Evolutionary conservation across 495 filamentous ascomycete species (phyloP), one percentile per base, ranked within the genome.

Genomic region (Platismatia glauca): DNA sequence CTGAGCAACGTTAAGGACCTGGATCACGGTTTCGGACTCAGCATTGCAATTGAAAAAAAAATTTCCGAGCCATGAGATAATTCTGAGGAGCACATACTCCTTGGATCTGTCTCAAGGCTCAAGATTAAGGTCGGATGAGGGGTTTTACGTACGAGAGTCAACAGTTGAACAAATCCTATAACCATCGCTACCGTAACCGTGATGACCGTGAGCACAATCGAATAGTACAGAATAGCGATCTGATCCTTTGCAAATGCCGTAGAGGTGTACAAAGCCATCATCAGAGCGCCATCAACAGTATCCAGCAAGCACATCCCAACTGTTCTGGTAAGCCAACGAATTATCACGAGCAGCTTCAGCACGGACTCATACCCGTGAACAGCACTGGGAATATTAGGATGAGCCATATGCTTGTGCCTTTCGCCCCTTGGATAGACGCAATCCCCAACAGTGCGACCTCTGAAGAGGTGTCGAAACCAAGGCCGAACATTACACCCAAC

Each of bases 391-490:
- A 96, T 56, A 98, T 89, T 35, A 98, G 73, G 66, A 98, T 97
- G 37, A 97, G 78, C 94, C 94, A 98, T 61, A 97, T 85, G 35
- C 84, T 88, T 20, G 90, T 96, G 24, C 93, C 93, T 69, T 87
- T 81, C 4, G 88, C 85, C 2, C 86, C 91, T 71, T 96, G 84
- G 6, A 98, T 84, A 29, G 86, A 89, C 1, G 91, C 88, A 63
- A 97, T 96, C 1, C 94, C 93, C 7, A 98, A 74, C 4, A 98
- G 77, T 0, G 94, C 94, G 69, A 98, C 89, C 73, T 98, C 94
- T 22, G 88, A 93, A 39, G 89, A 95, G 0, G 94, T 97, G 73
- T 98, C 94, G 72, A 98, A 98, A 1, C 94, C 94, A 13, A 97
- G 78, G 20, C 94, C 94, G 73, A 98, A 98, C 27, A 97, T 71